A percentile compares a stretch with the other conserved stretches of the same genome.
These are phyloP conservation scores for Saccharomycopsis sp. DNA, from an alignment of 805 yeast species.

Conservation along the genomic window DNA sequence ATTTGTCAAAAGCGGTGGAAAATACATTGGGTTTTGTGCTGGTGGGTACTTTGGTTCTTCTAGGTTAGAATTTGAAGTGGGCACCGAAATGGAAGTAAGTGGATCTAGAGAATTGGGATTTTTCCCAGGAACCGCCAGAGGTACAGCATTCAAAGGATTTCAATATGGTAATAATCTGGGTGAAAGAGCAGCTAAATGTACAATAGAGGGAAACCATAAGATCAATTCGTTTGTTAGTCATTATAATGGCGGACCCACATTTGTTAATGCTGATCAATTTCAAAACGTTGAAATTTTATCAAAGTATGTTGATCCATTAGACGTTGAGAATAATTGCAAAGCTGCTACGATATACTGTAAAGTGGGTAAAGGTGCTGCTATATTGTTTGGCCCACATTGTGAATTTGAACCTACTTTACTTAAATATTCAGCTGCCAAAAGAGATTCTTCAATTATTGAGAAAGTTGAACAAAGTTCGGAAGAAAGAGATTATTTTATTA, in stretches of 20 bases:
- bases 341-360: constrained; percentile 72
- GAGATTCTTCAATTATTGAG: constrained; percentile 31
- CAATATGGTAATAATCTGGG: constrained; percentile 72
- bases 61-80: constrained; percentile 78
- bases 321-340: constrained; percentile 36
- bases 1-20: constrained; percentile 74
- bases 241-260: constrained; percentile 87
- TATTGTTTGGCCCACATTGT: constrained; percentile 84
- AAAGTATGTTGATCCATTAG: constrained; percentile 47
- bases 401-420: constrained; percentile 64
- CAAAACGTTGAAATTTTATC: constrained; percentile 69
- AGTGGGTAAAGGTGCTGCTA: constrained; percentile 68
- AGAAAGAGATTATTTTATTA: constrained; percentile 49
- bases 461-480: constrained; percentile 38
- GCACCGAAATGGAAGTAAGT: constrained; percentile 65
- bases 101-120: constrained; percentile 80
- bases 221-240: constrained; percentile 31
- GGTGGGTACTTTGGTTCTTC: constrained; percentile 84
- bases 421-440: constrained; percentile 28
- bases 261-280: constrained; percentile 63
- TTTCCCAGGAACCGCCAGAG: constrained; percentile 78
- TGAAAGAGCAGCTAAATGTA: constrained; percentile 50
- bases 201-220: constrained; percentile 28
- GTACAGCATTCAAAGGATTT: constrained; percentile 78
- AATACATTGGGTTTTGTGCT: constrained; percentile 84